Base-by-base conservation (phyloP, 2,329 filamentous ascomycete species). In the Penicillium sp. region DNA sequence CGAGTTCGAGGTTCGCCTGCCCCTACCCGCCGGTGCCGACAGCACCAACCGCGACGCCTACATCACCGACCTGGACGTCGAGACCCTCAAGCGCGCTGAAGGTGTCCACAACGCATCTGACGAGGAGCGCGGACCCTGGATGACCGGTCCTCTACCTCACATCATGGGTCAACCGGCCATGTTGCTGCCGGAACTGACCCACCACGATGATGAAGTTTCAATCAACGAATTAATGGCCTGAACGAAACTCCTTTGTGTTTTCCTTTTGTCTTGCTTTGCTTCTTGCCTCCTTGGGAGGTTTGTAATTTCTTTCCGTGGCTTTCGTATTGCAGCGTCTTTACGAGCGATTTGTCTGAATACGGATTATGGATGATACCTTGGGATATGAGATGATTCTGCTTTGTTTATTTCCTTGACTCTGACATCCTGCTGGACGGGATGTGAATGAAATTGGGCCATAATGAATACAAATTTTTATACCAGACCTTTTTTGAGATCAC, bases 51-150 rank as follows among this genome's bases (percentile, higher is more conserved):
- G 78, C 18, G 86, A 89, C 67, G 82, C 85, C 1, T 97, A 96
- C 71, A 87, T 97, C 38, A 97, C 93, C 6, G 94, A 97, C 69
- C 81, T 99, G 43, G 94, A 97, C 69, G 85, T 97, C 47, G 88
- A 94, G 78, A 97, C 92, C 2, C 74, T 97, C 70, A 88, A 89
- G 73, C 85, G 93, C 31, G 91, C 92, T n/a, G 86, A 95, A 63
- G 93, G 89, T 27, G 87, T 97, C 68, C 86, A 87, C 63, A 82
- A 81, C 57, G 88, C 92, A 5, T 93, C 89, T 0, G 86, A 89
- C 1, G 91, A 93, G 64, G 92, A 97, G 80, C 92, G 91, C 73
- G 93, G 92, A 1, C 83, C 86, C 7, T 96, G 91, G 90, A 75
- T 92, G 40, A 62, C 66, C 27, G 62, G 62, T 5, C 63, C 59